These are phyloP conservation scores for Chlamydomonas incerta DNA, from an alignment of 139 green algal species.

Conservation along the genomic window DNA sequence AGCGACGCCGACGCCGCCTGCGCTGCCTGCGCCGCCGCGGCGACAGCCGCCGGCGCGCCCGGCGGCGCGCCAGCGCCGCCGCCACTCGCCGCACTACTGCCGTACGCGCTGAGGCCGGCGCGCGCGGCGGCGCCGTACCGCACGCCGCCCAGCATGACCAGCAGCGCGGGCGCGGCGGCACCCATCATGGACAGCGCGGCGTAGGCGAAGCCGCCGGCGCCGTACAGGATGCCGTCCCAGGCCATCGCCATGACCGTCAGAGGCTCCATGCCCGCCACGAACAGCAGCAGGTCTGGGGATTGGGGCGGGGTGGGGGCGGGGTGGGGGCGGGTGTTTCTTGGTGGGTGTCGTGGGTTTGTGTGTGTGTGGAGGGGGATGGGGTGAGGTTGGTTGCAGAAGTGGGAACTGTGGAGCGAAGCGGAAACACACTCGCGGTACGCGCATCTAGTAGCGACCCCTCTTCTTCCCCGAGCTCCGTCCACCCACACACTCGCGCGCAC, in stretches of 20 bases:
- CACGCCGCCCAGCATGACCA: constrained; percentile 20
- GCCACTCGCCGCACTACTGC: not conserved
- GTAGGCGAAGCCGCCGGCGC: constrained; percentile 77
- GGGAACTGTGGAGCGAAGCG: no score
- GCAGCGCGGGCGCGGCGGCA: constrained; percentile 6
- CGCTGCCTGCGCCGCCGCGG: no score
- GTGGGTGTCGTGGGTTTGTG: no score
- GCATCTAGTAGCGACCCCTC: no score
- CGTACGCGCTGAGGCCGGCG: not conserved
- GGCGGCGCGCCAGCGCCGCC: not conserved
- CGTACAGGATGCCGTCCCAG: constrained; percentile 84
- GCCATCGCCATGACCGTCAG: constrained; percentile 84
- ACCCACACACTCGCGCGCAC: no score
- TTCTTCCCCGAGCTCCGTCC: no score
- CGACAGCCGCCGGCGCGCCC: no score
- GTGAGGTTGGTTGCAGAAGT: no score
- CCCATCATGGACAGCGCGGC: constrained; percentile 45
- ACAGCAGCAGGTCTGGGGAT: constrained; percentile 62
- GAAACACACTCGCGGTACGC: no score
- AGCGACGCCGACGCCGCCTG: constrained; percentile 8
- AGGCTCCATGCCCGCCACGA: constrained; percentile 73
- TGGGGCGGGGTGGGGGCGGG: not conserved
- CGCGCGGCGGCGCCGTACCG: not conserved
- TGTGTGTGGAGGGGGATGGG: no score
- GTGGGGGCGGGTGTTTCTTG: not conserved